Evolutionary conservation across 257 asterid genomes (phyloP).

Genomic region (Nicotiana attenuata): DNA sequence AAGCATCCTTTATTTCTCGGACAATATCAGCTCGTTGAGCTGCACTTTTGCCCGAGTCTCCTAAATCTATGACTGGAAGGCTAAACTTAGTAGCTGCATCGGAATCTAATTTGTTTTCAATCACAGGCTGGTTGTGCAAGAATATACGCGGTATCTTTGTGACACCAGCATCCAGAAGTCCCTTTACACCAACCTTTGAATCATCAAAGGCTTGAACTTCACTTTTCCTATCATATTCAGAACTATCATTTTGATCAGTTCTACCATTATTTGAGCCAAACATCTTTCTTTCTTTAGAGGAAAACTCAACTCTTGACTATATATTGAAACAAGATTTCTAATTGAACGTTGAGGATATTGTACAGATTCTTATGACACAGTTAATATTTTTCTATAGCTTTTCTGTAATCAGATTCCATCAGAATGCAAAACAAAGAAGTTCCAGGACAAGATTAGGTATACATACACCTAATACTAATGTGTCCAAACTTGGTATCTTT

Average conservation of each 20-base stretch:
- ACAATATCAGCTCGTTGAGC: slow-evolving; percentile 3
- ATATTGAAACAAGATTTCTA: neutral
- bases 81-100: neutral
- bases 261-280: neutral
- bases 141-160: slow-evolving; percentile 12
- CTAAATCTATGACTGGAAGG: neutral
- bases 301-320: neutral
- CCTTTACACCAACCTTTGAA: slow-evolving; percentile 20
- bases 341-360: neutral
- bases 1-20: neutral
- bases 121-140: neutral
- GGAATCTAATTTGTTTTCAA: neutral
- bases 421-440: too few relatives aligned
- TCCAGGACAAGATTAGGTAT: too few relatives aligned
- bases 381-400: too few relatives aligned
- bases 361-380: too few relatives aligned
- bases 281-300: neutral
- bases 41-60: neutral
- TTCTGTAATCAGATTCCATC: too few relatives aligned
- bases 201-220: slow-evolving; percentile 17
- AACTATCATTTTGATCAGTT: neutral
- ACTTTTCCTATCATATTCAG: neutral
- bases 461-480: too few relatives aligned
- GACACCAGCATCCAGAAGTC: slow-evolving; percentile 18
- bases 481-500: too few relatives aligned